Evolutionary conservation across 148 eudicot species (phyloP), one percentile per base, ranked within the genome.

Genomic region (Fagopyrum homotropicum): DNA sequence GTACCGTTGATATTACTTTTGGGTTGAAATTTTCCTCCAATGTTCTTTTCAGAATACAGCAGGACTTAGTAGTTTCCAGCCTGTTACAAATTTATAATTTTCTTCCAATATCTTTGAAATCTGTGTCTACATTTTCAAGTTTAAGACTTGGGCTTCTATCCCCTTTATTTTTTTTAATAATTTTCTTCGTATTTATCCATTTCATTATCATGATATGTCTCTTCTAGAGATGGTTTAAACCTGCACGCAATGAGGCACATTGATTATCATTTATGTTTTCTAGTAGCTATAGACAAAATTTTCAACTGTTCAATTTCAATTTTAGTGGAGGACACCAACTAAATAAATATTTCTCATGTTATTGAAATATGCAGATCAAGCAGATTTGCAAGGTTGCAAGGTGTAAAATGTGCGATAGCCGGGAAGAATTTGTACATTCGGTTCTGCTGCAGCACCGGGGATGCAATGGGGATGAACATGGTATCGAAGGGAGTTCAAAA

Each of bases 401-500:
- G 60, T 22, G 73, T 83, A 12, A 45, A 75, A 45, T 83, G 86
- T 68, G 70, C 83, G 45, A 78, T 83, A 4, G 86, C 83, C 0
- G 86, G 86, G 16, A 80, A 78, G 74, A 83, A 83, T 49, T 74
- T 83, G 26, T 83, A 83, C 79, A 45, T 78, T 10, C 72, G 86
- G 54, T 83, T 83, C 63, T 48, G 75, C 55, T 80, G 85, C 74
- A 22, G 76, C 71, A 83, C 85, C 0, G 85, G 85, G 5, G 86
- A 83, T 14, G 86, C 86, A 4, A 83, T 83, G 86, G 86, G 86
- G 59, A 83, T 83, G 86, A 83, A 83, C 72, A 83, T 83, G 86
- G 86, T 83, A 45, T 83, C 86, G 16, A 83, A 83, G 76, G 86
- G 83, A 59, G 86, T 83, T 69, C 86, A 83, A 69, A 78, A 80